Evolutionary conservation across 2,329 filamentous ascomycete species (phyloP), one percentile per base, ranked within the genome.

Genomic region (Beauveria varroae): DNA sequence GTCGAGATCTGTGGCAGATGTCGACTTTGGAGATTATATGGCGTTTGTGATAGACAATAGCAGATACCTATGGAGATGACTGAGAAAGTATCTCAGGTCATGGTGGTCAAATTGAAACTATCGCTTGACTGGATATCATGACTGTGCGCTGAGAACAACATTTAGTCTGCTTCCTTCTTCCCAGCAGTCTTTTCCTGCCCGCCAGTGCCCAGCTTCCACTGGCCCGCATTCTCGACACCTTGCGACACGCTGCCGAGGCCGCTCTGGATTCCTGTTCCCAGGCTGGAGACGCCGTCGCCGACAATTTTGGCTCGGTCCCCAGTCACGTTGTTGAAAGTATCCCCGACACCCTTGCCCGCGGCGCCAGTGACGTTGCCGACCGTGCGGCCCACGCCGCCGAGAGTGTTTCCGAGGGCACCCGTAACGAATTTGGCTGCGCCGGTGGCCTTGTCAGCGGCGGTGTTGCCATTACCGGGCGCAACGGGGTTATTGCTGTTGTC

Each of bases 191-290:
- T 72, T 18, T 54, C 44, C 18, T 34, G 18, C 1, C n/a, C 44
- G 1, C 10, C 34, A 20, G 20, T 18, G 9, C 34, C 41, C 2
- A 40, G 76, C 73, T 81, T 81, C 81, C 82, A 84, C 68, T 85
- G 72, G 3, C 84, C 83, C 12, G 83, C 83, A 67, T 84, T 74
- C 72, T 86, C 82, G 7, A 82, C 78, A 0, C 83, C 82, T 71
- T 81, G 78, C 16, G 79, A 78, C 2, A 85, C 75, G 52, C 71
- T 73, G 49, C 75, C 73, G 43, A 77, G 70, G 1, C 81, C 84
- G 50, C 76, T 74, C 72, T 85, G 76, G 2, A 86, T 65, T 0
- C 83, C 83, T 1, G 76, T 79, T 6, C 81, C 81, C 8, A 83
- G 67, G 65, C 77, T 81, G 8, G 78, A 75, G 14, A 86, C 61